Evolutionary conservation across 352 stramenopile genomes (phyloP).

Genomic region (Phytophthora tubulina): DNA sequence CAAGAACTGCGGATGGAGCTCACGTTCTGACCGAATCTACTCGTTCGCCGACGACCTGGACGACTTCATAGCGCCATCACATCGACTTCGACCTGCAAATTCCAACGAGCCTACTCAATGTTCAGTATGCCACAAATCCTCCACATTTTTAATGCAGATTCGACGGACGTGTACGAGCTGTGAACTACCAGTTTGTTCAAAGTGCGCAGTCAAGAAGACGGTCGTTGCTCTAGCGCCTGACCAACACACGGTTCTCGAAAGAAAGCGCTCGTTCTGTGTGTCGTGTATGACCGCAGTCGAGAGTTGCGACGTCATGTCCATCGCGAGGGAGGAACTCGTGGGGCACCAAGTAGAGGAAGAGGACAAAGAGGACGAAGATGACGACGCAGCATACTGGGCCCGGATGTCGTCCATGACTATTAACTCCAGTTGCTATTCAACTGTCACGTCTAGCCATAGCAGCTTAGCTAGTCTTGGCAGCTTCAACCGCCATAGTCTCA

Average conservation of each 20-base stretch:
- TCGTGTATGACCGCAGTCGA: conserved; percentile 39
- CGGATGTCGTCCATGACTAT: conserved; percentile 40
- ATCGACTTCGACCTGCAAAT: conserved; percentile 6
- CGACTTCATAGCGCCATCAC: conserved; percentile 34
- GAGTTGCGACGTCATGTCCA: conserved; percentile 38
- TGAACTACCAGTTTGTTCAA: conserved; percentile 44
- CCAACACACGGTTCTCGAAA: conserved; percentile 43
- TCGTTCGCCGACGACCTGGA: conserved; percentile 45
- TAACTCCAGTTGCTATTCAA: conserved; percentile 42
- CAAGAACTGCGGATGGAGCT: conserved; percentile 45
- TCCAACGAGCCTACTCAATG: conserved; percentile 21
- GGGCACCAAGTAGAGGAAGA: conserved; percentile 24
- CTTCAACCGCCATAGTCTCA: conserved; percentile 32
- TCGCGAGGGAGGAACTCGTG: conserved; percentile 48
- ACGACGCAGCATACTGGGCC: conserved; percentile 30
- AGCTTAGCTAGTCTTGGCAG: conserved; percentile 32
- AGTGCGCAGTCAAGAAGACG: conserved; percentile 47
- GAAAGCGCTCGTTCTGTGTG: conserved; percentile 47
- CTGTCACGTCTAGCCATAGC: conserved; percentile 39
- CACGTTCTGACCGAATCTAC: conserved; percentile 38
- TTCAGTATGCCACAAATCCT: conserved; percentile 37
- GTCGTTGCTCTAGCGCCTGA: conserved; percentile 50
- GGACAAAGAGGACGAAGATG: conserved; percentile 26
- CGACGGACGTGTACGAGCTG: conserved; percentile 46
- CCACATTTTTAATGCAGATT: conserved; percentile 36